A percentile compares a stretch with the other conserved stretches of the same genome.
Evolutionary conservation across 805 yeast genomes (phyloP).

Genomic region (Wickerhamiella azymoides): DNA sequence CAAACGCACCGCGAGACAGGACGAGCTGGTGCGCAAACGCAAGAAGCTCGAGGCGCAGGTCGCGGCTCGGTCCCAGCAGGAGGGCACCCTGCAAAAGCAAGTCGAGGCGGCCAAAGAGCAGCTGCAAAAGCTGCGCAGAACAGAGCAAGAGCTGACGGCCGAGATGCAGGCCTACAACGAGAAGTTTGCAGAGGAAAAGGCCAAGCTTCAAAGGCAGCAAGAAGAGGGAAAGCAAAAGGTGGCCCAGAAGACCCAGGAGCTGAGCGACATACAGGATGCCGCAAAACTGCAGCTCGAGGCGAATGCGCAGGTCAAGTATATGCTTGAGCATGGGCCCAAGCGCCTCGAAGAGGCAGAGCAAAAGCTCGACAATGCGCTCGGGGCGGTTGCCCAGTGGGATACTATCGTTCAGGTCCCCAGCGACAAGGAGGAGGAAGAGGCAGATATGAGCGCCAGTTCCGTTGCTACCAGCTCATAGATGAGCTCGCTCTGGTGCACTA

Average conservation of each 20-base stretch:
- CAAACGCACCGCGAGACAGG: background rate
- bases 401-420: no score
- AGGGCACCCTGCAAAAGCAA: background rate
- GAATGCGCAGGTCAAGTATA: background rate
- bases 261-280: background rate
- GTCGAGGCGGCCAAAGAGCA: background rate
- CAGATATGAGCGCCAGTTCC: background rate
- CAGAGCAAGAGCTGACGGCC: no score
- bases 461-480: background rate
- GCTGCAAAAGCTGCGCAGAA: background rate
- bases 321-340: background rate
- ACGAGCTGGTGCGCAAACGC: no score
- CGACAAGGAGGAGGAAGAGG: background rate
- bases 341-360: background rate
- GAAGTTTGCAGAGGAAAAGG: no score
- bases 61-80: background rate
- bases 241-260: background rate
- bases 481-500: no score
- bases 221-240: background rate
- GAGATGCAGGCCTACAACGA: no score
- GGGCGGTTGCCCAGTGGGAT: background rate
- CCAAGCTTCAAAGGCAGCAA: background rate
- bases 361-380: background rate
- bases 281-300: background rate
- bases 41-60: background rate